Evolutionary conservation across 1,284 basidiomycete genomes (phyloP).

Genomic region (Puccinia brachypodii): DNA sequence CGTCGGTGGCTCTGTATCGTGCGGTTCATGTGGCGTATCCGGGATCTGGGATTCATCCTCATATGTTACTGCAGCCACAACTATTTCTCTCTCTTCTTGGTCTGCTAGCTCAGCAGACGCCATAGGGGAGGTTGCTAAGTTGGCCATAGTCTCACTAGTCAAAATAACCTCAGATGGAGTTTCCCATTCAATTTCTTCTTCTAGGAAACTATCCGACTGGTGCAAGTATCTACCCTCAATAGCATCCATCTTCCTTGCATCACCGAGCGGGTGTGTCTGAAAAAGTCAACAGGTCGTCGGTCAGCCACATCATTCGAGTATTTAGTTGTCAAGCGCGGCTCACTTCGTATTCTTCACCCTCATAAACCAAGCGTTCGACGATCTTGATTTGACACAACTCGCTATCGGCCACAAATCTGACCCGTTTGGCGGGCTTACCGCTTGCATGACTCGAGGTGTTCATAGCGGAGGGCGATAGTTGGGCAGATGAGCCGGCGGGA

Average conservation of each 20-base stretch:
- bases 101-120: conserved; percentile 36
- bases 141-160: conserved; percentile 34
- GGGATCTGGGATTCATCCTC: conserved; percentile 46
- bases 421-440: conserved; percentile 25
- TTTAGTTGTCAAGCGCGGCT: not conserved
- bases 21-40: conserved; percentile 43
- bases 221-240: conserved; percentile 46
- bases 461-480: not conserved
- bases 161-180: conserved; percentile 40
- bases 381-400: conserved; percentile 47
- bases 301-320: not conserved
- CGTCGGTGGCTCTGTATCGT: conserved; percentile 8
- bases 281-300: not conserved
- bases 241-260: conserved; percentile 47
- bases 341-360: conserved; percentile 46
- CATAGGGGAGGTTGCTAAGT: conserved; percentile 40
- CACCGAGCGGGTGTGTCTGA: conserved; percentile 45
- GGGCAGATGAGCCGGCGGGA: not conserved
- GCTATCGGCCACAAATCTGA: conserved; percentile 39
- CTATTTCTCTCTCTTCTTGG: conserved; percentile 42
- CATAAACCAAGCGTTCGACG: conserved; percentile 46
- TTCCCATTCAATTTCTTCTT: conserved; percentile 48
- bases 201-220: conserved; percentile 38
- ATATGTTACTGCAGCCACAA: conserved; percentile 42
- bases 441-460: not conserved